Conservation (phyloP, 1,139 yeast genomes). For the Hyphopichia khmerensis region DNA sequence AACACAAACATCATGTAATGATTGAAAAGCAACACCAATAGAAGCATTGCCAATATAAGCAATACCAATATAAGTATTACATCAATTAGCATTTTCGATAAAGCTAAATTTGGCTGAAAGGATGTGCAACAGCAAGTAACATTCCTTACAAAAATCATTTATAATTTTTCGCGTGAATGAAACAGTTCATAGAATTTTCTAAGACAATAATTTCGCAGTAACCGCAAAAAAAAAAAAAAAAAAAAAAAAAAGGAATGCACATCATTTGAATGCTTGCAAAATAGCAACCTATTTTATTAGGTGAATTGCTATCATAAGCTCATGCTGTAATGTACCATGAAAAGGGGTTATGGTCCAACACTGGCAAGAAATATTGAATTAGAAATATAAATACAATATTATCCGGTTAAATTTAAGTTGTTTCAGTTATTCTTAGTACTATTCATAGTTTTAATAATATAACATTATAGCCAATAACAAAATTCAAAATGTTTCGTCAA, state of each 20-base stretch:
- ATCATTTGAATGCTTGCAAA: background rate
- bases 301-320: slow-evolving; percentile 3
- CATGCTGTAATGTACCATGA: background rate
- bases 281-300: background rate
- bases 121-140: background rate
- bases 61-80: no score
- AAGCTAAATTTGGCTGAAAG: no score
- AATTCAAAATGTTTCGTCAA: slow-evolving; percentile 16
- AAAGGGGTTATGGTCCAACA: background rate
- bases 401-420: no score
- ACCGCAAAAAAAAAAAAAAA: background rate
- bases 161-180: background rate
- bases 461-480: no score
- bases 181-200: background rate
- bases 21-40: no score
- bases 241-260: no score
- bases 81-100: no score
- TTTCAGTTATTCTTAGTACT: no score
- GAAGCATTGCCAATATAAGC: no score
- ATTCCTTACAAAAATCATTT: background rate
- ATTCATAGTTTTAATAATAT: no score
- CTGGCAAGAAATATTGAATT: background rate
- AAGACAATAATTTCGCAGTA: background rate
- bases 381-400: no score
- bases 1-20: no score